phyloP scores from a whole-genome alignment of 2,329 filamentous ascomycete genomes.

The Pezicula radicicola region DNA sequence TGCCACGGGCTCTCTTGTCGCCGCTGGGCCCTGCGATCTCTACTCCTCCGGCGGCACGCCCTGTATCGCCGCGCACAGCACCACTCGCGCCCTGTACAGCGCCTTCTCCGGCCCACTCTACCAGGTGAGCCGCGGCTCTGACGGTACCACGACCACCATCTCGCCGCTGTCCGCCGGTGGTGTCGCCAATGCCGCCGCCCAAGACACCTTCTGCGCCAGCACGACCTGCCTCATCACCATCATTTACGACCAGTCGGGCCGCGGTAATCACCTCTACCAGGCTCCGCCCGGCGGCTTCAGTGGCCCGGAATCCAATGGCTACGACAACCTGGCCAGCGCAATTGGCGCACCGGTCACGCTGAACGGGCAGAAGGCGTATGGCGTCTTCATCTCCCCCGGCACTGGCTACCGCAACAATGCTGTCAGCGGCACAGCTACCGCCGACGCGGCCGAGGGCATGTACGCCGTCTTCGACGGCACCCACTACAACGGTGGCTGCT shows the following conservation, averaged over 20 bases:
- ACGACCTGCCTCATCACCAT: conserved; percentile 62
- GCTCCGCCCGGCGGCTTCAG: conserved; percentile 54
- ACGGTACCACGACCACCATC: conserved; percentile 33
- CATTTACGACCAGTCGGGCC: conserved; percentile 65
- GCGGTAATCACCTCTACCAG: conserved; percentile 59
- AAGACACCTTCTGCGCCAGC: conserved; percentile 57
- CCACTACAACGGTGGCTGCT: conserved; percentile 56
- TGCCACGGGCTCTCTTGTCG: conserved; percentile 36
- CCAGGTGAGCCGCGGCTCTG: conserved; percentile 54
- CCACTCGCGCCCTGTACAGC: conserved; percentile 60
- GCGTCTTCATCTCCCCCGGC: conserved; percentile 58
- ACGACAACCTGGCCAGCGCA: conserved; percentile 57
- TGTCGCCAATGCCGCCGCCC: conserved; percentile 57
- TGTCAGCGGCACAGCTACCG: conserved; percentile 48
- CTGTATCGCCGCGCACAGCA: conserved; percentile 63
- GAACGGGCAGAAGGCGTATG: conserved; percentile 59
- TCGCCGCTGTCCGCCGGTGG: conserved; percentile 52
- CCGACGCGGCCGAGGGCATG: conserved; percentile 55
- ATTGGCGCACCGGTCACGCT: conserved; percentile 59
- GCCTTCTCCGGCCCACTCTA: conserved; percentile 52
- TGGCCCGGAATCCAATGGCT: conserved; percentile 53
- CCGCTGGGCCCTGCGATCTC: conserved; percentile 59
- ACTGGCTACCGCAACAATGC: conserved; percentile 61
- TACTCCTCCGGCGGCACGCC: conserved; percentile 56
- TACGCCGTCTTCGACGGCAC: conserved; percentile 59